Evolutionary conservation across 1,284 basidiomycete species (phyloP).

Genomic region (Thecaphora frezii): DNA sequence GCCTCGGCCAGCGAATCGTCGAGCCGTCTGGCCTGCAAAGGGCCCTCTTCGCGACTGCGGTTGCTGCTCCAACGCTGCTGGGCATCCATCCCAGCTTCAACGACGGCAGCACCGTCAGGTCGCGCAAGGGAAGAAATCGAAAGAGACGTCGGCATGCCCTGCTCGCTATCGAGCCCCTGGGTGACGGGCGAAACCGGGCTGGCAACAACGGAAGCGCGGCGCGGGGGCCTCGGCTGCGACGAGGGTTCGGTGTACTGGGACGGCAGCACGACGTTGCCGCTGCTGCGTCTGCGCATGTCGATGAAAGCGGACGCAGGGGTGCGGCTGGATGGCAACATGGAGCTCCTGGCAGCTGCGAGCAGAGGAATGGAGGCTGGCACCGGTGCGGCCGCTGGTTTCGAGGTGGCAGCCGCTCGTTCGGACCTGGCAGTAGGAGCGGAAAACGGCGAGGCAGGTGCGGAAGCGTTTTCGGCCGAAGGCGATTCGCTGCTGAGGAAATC

Average conservation of each 20-base stretch:
- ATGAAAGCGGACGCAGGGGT: neutral
- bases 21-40: too few species aligned
- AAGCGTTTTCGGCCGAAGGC: neutral
- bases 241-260: neutral
- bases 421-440: too few species aligned
- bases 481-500: conserved; percentile 25
- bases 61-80: neutral
- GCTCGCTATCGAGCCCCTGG: neutral
- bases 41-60: too few species aligned
- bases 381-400: neutral
- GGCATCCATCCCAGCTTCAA: too few species aligned
- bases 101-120: too few species aligned
- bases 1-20: too few species aligned
- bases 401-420: neutral
- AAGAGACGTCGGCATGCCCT: neutral
- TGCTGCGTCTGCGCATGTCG: neutral
- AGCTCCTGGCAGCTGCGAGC: neutral
- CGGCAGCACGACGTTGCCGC: neutral
- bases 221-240: neutral
- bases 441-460: conserved; percentile 14
- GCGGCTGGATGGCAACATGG: neutral
- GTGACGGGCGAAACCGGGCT: neutral
- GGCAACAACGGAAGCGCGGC: neutral
- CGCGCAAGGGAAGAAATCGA: neutral
- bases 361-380: neutral